phyloP scores from a whole-genome alignment of 768 basidiomycete species.

The Tricholoma sp. region DNA sequence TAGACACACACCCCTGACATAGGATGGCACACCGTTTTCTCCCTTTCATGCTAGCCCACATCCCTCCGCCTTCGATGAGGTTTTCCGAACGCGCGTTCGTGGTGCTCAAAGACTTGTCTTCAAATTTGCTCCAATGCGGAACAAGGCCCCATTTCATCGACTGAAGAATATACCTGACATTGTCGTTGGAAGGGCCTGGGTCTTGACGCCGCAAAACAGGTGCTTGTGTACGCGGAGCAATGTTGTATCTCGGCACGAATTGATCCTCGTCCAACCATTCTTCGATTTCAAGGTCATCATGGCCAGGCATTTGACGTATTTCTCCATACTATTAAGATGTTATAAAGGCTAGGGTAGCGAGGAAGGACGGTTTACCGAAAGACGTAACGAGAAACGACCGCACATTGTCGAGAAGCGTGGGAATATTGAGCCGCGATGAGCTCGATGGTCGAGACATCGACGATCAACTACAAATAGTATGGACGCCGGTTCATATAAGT shows the following conservation, averaged over 20 bases:
- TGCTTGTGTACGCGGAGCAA: conserved; percentile 75
- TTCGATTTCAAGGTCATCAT: conserved; percentile 38
- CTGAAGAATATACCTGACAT: conserved; percentile 51
- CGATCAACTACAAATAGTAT: conserved; percentile 22
- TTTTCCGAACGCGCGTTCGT: conserved; percentile 90
- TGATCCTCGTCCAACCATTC: conserved; percentile 59
- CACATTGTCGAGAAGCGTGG: conserved; percentile 42
- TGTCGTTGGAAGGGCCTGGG: conserved; percentile 10
- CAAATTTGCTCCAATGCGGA: conserved; percentile 75
- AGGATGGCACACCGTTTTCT: conserved; percentile 82
- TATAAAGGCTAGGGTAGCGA: neutral
- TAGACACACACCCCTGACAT: conserved; percentile 51
- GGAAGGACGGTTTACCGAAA: conserved; percentile 31
- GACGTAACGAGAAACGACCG: conserved; percentile 54
- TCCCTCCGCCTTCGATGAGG: conserved; percentile 65
- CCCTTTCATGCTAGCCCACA: conserved; percentile 84
- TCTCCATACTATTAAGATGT: conserved; percentile 27
- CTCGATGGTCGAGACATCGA: conserved; percentile 4
- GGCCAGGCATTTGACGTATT: conserved; percentile 40
- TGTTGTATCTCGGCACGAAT: conserved; percentile 70
- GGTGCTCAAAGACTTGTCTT: conserved; percentile 69
- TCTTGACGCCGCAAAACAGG: conserved; percentile 61
- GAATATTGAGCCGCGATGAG: conserved; percentile 10
- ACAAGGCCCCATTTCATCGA: conserved; percentile 92
- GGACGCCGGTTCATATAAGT: conserved; percentile 51